phyloP scores from a whole-genome alignment of 768 basidiomycete species.

The Sporobolomyces phaffii region DNA sequence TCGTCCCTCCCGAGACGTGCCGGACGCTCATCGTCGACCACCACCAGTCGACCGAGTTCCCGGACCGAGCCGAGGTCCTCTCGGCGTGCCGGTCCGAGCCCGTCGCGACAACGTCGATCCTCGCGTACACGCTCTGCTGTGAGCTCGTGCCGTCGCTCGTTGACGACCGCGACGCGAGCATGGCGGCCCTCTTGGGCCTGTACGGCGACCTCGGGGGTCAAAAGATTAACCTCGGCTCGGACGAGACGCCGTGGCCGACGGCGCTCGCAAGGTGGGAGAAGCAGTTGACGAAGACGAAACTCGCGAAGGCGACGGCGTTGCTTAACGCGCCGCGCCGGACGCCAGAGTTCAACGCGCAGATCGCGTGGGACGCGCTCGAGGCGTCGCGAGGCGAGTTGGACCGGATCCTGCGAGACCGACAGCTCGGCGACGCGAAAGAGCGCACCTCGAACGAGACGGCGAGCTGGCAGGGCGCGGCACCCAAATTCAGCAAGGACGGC shows the following conservation, averaged over 20 bases:
- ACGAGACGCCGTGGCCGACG: slow-evolving; percentile 43
- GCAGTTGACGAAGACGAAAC: slow-evolving; percentile 44
- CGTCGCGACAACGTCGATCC: slow-evolving; percentile 51
- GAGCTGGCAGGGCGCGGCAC: slow-evolving; percentile 44
- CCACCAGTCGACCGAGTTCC: slow-evolving; percentile 51
- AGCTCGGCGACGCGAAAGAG: slow-evolving; percentile 19
- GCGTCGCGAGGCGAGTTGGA: slow-evolving; percentile 35
- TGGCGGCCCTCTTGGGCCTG: slow-evolving; percentile 50
- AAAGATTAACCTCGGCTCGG: slow-evolving; percentile 43
- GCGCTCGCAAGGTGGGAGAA: slow-evolving; percentile 46
- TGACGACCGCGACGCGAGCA: slow-evolving; percentile 43
- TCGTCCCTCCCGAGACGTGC: slow-evolving; percentile 41
- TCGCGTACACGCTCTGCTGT: slow-evolving; percentile 50
- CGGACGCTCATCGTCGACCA: slow-evolving; percentile 52
- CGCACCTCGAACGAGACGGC: slow-evolving; percentile 28
- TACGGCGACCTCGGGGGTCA: slow-evolving; percentile 49
- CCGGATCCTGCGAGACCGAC: slow-evolving; percentile 5
- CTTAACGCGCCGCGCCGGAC: slow-evolving; percentile 51
- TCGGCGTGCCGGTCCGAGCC: slow-evolving; percentile 50
- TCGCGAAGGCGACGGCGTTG: slow-evolving; percentile 48
- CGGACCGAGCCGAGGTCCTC: slow-evolving; percentile 47
- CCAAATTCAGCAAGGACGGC: slow-evolving; percentile 52
- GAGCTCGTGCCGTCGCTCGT: slow-evolving; percentile 46
- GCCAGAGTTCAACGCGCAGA: slow-evolving; percentile 47
- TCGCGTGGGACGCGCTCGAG: slow-evolving; percentile 48